Evolutionary conservation across 352 stramenopile species (phyloP).

Genomic region (Pythium pyrilobum): DNA sequence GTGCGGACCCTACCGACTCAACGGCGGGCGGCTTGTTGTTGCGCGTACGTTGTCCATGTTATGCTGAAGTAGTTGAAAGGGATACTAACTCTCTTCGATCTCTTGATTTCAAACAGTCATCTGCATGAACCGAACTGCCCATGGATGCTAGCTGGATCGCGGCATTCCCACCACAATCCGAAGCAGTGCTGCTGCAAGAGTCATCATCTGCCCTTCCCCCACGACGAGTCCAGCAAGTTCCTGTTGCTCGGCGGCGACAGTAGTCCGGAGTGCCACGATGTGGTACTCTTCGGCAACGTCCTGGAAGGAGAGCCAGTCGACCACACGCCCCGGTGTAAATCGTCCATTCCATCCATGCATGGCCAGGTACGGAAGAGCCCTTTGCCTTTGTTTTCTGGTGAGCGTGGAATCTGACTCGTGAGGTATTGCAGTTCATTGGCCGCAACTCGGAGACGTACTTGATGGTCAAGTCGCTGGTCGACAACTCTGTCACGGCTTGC

Average conservation of each 20-base stretch:
- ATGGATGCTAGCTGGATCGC: constrained; percentile 58
- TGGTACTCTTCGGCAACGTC: constrained; percentile 69
- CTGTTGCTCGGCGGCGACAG: constrained; percentile 45
- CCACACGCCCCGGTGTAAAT: constrained; percentile 62
- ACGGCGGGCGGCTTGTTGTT: constrained; percentile 63
- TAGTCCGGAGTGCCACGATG: constrained; percentile 36
- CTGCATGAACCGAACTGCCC: constrained; percentile 63
- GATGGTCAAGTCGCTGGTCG: constrained; percentile 64
- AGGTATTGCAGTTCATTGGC: constrained; percentile 52
- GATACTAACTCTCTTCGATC: not conserved
- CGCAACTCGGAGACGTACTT: constrained; percentile 76
- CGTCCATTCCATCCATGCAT: constrained; percentile 78
- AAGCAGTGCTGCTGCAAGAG: constrained; percentile 76
- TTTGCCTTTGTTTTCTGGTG: too few relatives aligned
- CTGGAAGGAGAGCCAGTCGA: constrained; percentile 50
- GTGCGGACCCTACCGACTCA: constrained; percentile 60
- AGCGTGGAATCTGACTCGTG: too few relatives aligned
- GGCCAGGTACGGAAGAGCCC: constrained; percentile 47
- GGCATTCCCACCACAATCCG: constrained; percentile 61
- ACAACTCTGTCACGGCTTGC: constrained; percentile 73
- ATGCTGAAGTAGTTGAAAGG: too few relatives aligned
- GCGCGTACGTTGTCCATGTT: constrained; percentile 45
- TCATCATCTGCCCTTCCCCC: constrained; percentile 52
- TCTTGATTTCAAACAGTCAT: constrained; percentile 28
- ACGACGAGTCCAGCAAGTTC: constrained; percentile 84